Evolutionary conservation across 1,284 basidiomycete genomes (phyloP).

Genomic region (Ustilago trichophora): DNA sequence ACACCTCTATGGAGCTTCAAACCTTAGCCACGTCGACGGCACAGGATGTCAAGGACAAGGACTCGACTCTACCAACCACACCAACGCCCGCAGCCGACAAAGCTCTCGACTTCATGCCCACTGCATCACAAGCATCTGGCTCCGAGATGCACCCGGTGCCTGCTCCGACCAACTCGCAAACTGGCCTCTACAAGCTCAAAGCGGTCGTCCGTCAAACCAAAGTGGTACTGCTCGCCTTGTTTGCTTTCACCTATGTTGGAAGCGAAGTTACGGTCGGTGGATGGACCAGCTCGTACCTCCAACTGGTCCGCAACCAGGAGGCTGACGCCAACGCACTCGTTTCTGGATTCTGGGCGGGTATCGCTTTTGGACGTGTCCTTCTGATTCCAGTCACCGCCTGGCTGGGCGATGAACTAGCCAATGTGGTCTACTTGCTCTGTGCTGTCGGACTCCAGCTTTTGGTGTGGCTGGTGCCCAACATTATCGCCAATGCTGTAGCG

Average conservation of each 20-base stretch:
- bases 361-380: slow-evolving; percentile 47
- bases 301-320: slow-evolving; percentile 25
- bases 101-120: slow-evolving; percentile 16
- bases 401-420: slow-evolving; percentile 47
- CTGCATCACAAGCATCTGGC: neutral
- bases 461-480: slow-evolving; percentile 49
- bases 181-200: slow-evolving; percentile 26
- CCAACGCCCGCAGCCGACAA: neutral
- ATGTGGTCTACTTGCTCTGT: slow-evolving; percentile 35
- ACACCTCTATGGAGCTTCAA: slow-evolving; percentile 12
- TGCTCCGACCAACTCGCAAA: neutral
- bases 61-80: neutral
- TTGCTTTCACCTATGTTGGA: slow-evolving; percentile 49
- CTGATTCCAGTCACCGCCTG: slow-evolving; percentile 43
- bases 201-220: slow-evolving; percentile 18
- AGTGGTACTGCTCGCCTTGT: slow-evolving; percentile 30
- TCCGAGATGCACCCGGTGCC: slow-evolving; percentile 9
- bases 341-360: slow-evolving; percentile 53
- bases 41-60: slow-evolving; percentile 1
- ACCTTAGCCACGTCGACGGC: neutral
- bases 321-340: slow-evolving; percentile 42
- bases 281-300: slow-evolving; percentile 42
- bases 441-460: slow-evolving; percentile 47
- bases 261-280: slow-evolving; percentile 55
- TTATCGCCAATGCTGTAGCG: slow-evolving; percentile 47